Conservation (phyloP, 2,329 filamentous ascomycete genomes). For the Fusarium humuli region DNA sequence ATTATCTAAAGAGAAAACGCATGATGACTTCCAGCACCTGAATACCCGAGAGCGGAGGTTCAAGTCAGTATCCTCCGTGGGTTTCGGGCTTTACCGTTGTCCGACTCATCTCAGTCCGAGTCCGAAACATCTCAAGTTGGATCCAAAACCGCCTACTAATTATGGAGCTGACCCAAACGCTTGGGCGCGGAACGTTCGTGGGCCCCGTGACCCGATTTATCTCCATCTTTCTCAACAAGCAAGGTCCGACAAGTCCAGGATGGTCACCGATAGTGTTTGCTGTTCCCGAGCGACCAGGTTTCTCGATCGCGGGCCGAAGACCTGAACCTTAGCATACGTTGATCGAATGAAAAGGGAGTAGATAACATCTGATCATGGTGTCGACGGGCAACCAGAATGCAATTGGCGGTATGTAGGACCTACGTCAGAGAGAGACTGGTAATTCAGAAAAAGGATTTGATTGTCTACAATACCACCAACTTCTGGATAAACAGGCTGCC, state of each 20-base stretch:
- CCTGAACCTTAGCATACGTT: constrained; percentile 32
- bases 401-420: constrained; percentile 16
- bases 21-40: neutral
- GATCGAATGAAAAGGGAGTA: constrained; percentile 15
- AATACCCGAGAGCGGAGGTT: neutral
- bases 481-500: constrained; percentile 10
- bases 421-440: constrained; percentile 14
- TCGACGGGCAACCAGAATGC: neutral
- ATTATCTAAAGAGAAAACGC: neutral
- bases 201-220: constrained; percentile 28
- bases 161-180: constrained; percentile 30
- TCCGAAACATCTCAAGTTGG: constrained; percentile 13
- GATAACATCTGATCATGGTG: constrained; percentile 18
- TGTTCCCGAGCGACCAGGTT: constrained; percentile 17
- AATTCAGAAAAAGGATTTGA: constrained; percentile 7
- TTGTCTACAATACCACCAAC: constrained; percentile 8
- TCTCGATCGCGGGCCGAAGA: constrained; percentile 24
- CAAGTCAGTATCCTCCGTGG: neutral
- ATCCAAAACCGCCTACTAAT: constrained; percentile 3
- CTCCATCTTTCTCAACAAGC: constrained; percentile 22
- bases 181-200: constrained; percentile 30
- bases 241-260: constrained; percentile 12
- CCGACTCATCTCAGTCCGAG: constrained; percentile 19
- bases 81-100: constrained; percentile 8
- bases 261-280: constrained; percentile 16